Evolutionary conservation across 2,329 filamentous ascomycete genomes (phyloP).

Genomic region (Zymoseptoria crescenta): DNA sequence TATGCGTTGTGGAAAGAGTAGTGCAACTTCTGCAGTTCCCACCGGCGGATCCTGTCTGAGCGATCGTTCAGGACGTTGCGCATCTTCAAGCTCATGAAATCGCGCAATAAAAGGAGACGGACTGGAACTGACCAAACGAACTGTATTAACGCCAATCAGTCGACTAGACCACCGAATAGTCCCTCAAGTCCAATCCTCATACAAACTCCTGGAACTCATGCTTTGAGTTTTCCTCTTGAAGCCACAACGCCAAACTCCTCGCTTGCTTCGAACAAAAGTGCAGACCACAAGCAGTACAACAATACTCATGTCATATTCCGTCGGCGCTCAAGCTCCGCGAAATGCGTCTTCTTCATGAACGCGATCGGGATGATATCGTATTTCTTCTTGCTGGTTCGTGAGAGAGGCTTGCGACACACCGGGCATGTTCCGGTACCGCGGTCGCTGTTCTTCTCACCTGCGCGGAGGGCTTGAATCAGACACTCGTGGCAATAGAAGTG

Average conservation of each 20-base stretch:
- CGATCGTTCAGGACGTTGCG: too few relatives aligned
- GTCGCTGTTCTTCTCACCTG: conserved; percentile 44
- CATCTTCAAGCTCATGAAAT: neutral
- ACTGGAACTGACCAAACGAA: neutral
- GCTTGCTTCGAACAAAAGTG: neutral
- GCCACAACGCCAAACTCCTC: neutral
- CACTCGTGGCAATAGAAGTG: conserved; percentile 59
- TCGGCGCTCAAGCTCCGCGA: conserved; percentile 6
- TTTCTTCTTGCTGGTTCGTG: conserved; percentile 14
- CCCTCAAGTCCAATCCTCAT: neutral
- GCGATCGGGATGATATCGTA: conserved; percentile 15
- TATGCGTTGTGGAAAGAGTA: neutral
- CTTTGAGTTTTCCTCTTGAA: neutral
- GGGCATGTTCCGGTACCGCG: conserved; percentile 41
- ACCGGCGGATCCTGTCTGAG: too few relatives aligned
- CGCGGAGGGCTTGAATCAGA: conserved; percentile 52
- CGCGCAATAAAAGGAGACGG: neutral
- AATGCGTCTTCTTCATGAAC: conserved; percentile 20
- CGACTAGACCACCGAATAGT: neutral
- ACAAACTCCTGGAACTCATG: neutral
- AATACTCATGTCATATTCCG: neutral
- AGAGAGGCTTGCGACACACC: conserved; percentile 25
- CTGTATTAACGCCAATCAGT: neutral
- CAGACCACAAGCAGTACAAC: neutral
- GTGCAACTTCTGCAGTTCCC: too few relatives aligned